phyloP scores from a whole-genome alignment of 2,329 filamentous ascomycete genomes.

The Trichoderma breve region DNA sequence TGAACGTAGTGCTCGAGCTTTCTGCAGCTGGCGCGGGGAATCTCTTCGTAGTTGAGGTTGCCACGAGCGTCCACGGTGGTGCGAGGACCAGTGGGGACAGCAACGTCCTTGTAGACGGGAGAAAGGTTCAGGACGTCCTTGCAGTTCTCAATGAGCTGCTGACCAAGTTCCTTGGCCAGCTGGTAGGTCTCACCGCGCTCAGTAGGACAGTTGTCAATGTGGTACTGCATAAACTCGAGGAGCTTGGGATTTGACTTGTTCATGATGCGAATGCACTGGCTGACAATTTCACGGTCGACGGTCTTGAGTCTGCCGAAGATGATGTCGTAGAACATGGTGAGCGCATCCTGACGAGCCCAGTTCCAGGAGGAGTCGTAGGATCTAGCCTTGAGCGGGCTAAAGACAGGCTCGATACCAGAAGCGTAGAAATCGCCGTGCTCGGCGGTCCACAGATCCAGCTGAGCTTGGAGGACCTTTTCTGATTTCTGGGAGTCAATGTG shows the following conservation, averaged over 20 bases:
- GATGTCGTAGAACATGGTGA: conserved; percentile 99
- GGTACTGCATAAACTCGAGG: conserved; percentile 99
- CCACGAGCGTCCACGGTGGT: conserved; percentile 91
- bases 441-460: conserved; percentile 89
- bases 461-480: conserved; percentile 81
- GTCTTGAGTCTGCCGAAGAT: conserved; percentile 93
- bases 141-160: conserved; percentile 96
- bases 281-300: conserved; percentile 96
- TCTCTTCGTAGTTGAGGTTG: conserved; percentile 88
- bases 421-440: conserved; percentile 98
- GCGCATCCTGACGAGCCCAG: conserved; percentile 95
- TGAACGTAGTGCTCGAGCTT: conserved; percentile 98
- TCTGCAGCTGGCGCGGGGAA: conserved; percentile 80
- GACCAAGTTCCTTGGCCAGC: conserved; percentile 91
- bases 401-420: conserved; percentile 87
- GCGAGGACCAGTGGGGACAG: conserved; percentile 84
- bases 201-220: conserved; percentile 97
- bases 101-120: conserved; percentile 95
- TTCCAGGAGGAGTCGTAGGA: conserved; percentile 99
- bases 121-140: conserved; percentile 81
- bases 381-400: conserved; percentile 89
- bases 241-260: conserved; percentile 95
- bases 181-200: conserved; percentile 96
- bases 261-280: conserved; percentile 98
- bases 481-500: conserved; percentile 82